These are phyloP conservation scores for Pestalotiopsis sp. DNA, from an alignment of 2,329 filamentous ascomycete species.

Conservation along the genomic window DNA sequence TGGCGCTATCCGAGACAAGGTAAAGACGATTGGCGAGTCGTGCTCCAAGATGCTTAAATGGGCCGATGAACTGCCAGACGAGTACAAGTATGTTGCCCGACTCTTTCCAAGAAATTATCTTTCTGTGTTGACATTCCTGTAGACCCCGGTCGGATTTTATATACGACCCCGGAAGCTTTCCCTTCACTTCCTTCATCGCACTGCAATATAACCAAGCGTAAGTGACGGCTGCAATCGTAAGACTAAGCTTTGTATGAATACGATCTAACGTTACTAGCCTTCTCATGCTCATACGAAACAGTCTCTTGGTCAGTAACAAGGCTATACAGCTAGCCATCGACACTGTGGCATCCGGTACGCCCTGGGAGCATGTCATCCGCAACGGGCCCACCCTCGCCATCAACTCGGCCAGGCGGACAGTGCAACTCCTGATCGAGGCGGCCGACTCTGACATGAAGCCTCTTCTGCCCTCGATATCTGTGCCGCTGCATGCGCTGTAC, in stretches of 20 bases:
- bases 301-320: conserved; percentile 13
- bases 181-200: conserved; percentile 14
- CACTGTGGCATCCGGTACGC: conserved; percentile 4
- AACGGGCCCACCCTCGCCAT: conserved; percentile 12
- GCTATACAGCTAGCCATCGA: conserved; percentile 11
- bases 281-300: conserved; percentile 14
- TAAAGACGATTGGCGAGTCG: conserved; percentile 12
- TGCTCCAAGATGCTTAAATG: conserved; percentile 11
- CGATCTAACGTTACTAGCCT: not conserved
- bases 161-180: conserved; percentile 10
- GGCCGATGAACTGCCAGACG: conserved; percentile 11
- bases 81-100: not conserved
- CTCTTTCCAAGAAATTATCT: not conserved
- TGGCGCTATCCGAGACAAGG: conserved; percentile 12
- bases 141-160: conserved; percentile 14
- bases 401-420: conserved; percentile 11
- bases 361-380: conserved; percentile 13
- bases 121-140: not conserved
- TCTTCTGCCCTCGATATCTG: conserved; percentile 4
- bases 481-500: conserved; percentile 14
- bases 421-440: conserved; percentile 15
- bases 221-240: not conserved
- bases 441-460: conserved; percentile 10
- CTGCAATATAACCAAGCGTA: conserved; percentile 16
- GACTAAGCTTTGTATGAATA: not conserved